These are phyloP conservation scores for Clonostachys solani DNA, from an alignment of 2,329 filamentous ascomycete genomes.

Conservation along the genomic window DNA sequence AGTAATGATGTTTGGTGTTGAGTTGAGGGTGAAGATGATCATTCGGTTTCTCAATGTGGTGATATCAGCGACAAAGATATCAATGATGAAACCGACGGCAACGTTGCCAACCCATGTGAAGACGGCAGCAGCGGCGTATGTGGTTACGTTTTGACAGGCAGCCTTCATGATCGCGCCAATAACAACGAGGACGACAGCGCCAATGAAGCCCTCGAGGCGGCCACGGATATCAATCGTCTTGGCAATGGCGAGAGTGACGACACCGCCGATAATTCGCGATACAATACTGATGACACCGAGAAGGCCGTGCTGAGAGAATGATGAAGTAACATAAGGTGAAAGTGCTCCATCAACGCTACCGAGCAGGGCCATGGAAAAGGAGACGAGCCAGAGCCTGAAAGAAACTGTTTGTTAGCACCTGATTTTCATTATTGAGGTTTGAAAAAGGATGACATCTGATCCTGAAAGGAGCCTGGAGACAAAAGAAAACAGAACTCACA, in stretches of 20 bases:
- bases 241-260: constrained; percentile 34
- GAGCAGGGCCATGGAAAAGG: constrained; percentile 29
- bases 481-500: constrained; percentile 18
- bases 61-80: constrained; percentile 37
- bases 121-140: constrained; percentile 57
- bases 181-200: constrained; percentile 35
- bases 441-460: not conserved
- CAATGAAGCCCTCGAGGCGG: constrained; percentile 37
- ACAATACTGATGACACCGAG: constrained; percentile 63
- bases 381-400: constrained; percentile 29
- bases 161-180: constrained; percentile 61
- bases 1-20: constrained; percentile 35
- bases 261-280: constrained; percentile 36
- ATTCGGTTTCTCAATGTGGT: constrained; percentile 35
- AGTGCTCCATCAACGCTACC: constrained; percentile 39
- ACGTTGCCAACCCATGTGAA: constrained; percentile 58
- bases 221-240: constrained; percentile 45
- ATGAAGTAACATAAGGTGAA: constrained; percentile 61
- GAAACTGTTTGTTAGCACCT: not conserved
- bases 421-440: not conserved
- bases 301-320: constrained; percentile 59
- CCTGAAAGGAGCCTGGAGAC: not conserved
- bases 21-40: constrained; percentile 33
- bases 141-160: constrained; percentile 48
- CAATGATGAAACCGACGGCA: constrained; percentile 30